These are phyloP conservation scores for Erysimum cheiri DNA, from an alignment of 441 rosid species.

Conservation along the genomic window DNA sequence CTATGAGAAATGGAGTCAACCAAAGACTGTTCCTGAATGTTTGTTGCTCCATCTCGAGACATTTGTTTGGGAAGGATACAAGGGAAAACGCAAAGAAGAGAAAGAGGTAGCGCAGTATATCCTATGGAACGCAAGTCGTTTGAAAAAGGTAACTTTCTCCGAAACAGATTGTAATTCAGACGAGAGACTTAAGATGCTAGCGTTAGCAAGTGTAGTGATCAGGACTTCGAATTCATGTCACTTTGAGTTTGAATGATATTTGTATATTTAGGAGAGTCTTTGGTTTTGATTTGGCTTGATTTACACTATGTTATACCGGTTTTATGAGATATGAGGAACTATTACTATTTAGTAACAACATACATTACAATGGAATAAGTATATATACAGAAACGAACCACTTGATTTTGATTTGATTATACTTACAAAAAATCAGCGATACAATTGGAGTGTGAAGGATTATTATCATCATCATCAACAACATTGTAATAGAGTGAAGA, in stretches of 20 bases:
- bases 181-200: not conserved
- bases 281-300: not conserved
- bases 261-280: not conserved
- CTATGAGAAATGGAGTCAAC: constrained; percentile 6
- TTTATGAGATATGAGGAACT: not conserved
- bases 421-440: constrained; percentile 14
- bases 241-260: not conserved
- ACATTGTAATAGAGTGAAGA: constrained; percentile 83
- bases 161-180: not conserved
- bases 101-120: not conserved
- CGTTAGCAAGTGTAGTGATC: not conserved
- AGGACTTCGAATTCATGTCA: not conserved
- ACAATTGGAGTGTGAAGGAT: constrained; percentile 40
- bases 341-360: constrained; percentile 1
- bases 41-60: constrained; percentile 5
- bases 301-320: no score
- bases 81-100: not conserved
- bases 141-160: not conserved
- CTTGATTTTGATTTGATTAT: not conserved
- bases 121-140: not conserved
- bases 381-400: constrained; percentile 19
- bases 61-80: not conserved
- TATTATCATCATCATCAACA: constrained; percentile 45
- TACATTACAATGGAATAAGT: constrained; percentile 13
- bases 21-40: not conserved